Evolutionary conservation across 2,329 filamentous ascomycete species (phyloP).

Genomic region (Pestalotiopsis sp.): DNA sequence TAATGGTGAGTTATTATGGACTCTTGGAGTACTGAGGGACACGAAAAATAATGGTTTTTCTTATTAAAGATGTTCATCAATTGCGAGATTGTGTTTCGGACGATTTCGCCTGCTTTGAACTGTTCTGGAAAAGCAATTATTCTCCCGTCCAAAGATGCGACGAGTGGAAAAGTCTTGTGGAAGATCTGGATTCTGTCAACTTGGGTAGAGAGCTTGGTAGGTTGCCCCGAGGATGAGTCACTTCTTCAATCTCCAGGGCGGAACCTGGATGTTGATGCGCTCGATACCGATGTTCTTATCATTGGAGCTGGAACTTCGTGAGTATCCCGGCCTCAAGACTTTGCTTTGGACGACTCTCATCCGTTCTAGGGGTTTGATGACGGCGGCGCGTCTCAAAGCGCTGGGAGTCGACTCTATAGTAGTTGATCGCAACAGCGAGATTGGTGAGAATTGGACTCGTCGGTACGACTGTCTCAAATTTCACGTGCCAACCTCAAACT

Average conservation of each 20-base stretch:
- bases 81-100: constrained; percentile 31
- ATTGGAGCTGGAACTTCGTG: constrained; percentile 34
- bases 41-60: neutral
- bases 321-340: constrained; percentile 10
- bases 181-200: constrained; percentile 36
- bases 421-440: constrained; percentile 32
- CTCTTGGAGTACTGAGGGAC: neutral
- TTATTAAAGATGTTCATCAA: constrained; percentile 30
- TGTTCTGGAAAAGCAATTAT: constrained; percentile 34
- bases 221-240: constrained; percentile 27
- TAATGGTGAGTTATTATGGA: constrained; percentile 7
- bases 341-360: neutral
- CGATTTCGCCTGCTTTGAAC: constrained; percentile 25
- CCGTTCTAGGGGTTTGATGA: constrained; percentile 25
- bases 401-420: constrained; percentile 35
- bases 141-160: constrained; percentile 18
- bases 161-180: constrained; percentile 20
- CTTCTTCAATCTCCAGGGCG: constrained; percentile 21
- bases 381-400: constrained; percentile 38
- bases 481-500: constrained; percentile 36
- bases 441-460: constrained; percentile 39
- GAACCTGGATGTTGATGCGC: constrained; percentile 14
- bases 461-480: constrained; percentile 39
- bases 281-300: constrained; percentile 34
- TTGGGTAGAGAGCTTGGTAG: constrained; percentile 24